Evolutionary conservation across 169 alveolate species (phyloP), one percentile per base, ranked within the genome.

Genomic region (Plasmodium sp.): DNA sequence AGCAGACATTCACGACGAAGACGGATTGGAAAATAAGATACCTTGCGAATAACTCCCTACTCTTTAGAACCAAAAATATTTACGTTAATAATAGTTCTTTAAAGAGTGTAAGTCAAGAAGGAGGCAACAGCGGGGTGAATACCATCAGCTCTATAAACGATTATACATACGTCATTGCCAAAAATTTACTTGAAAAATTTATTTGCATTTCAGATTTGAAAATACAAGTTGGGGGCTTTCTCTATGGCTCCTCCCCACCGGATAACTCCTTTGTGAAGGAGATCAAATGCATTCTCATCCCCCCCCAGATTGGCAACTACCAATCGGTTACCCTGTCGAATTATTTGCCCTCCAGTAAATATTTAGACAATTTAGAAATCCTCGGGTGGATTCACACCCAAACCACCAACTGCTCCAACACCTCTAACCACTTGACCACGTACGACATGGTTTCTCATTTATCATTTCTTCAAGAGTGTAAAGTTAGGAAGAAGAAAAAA

Each of bases 21-120:
- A 98, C 99, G 56, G 99, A 99, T 96, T 99, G 99, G 99, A 98
- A 99, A 81, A 98, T 98, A 71, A 97, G 99, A 91, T 99, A 99
- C 18, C 97, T 99, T 41, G 98, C 99, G 48, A 99, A 99, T 56
- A 98, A 99, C 34, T 97, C 99, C 56, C 96, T 99, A 84, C 98
- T 98, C 94, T 97, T 99, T 94, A 97, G 99, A 72, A 98, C 99
- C 41, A 98, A 98, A 79, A 99, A 99, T 93, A 97, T 99, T 72
- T 99, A 98, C 95, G 99, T 99, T 54, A 97, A 98, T 94, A 95
- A 99, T 39, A 99, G 18, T 48, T 34, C 84, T 1, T 33, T 80
- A 31, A 90, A 80, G 54, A 90, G 98, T 93, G 92, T 98, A 31
- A 43, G 92, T 58, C 97, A 94, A 88, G 85, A 86, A 10, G 67